Percentiles rank a stretch among this genome's conserved stretches.
These are phyloP conservation scores for Leishmania braziliensis DNA, from an alignment of 208 protist species.

Conservation along the genomic window DNA sequence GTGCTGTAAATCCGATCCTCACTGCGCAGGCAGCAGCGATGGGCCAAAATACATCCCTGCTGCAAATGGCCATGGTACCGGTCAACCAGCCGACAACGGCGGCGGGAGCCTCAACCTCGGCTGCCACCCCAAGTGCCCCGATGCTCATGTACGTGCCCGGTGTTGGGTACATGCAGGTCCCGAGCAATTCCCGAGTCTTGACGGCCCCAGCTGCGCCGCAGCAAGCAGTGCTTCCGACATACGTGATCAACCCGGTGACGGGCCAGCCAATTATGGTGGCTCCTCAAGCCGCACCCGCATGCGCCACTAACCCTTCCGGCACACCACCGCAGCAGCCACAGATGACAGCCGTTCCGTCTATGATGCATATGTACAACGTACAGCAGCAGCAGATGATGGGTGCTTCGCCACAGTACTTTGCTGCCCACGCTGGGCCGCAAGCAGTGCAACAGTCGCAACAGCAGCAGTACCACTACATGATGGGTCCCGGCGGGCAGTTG, in stretches of 20 bases:
- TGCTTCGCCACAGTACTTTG: conserved; percentile 20
- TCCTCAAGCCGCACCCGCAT: conserved; percentile 2
- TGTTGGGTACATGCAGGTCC: conserved; percentile 31
- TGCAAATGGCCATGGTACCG: conserved; percentile 28
- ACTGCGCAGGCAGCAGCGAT: conserved; percentile 18
- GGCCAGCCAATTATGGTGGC: conserved; percentile 30
- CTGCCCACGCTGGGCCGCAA: conserved; percentile 22
- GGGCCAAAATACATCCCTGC: conserved; percentile 15
- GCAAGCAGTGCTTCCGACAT: conserved; percentile 13
- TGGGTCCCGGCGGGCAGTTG: conserved; percentile 39
- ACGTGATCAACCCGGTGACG: conserved; percentile 37
- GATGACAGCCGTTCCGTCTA: conserved; percentile 20
- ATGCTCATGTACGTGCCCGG: conserved; percentile 35
- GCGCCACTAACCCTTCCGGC: conserved; percentile 7
- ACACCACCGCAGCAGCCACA: conserved; percentile 27
- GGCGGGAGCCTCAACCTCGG: not conserved
- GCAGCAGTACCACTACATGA: conserved; percentile 44
- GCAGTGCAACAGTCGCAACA: conserved; percentile 32
- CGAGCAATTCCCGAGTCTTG: conserved; percentile 17
- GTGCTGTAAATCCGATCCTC: conserved; percentile 10
- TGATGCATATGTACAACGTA: conserved; percentile 24
- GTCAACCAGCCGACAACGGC: not conserved
- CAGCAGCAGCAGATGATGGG: conserved; percentile 32
- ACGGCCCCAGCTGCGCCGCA: conserved; percentile 1
- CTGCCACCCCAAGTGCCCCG: conserved; percentile 7